These are phyloP conservation scores for Geotrichum klebahnii DNA, from an alignment of 1,139 yeast genomes.

Conservation along the genomic window DNA sequence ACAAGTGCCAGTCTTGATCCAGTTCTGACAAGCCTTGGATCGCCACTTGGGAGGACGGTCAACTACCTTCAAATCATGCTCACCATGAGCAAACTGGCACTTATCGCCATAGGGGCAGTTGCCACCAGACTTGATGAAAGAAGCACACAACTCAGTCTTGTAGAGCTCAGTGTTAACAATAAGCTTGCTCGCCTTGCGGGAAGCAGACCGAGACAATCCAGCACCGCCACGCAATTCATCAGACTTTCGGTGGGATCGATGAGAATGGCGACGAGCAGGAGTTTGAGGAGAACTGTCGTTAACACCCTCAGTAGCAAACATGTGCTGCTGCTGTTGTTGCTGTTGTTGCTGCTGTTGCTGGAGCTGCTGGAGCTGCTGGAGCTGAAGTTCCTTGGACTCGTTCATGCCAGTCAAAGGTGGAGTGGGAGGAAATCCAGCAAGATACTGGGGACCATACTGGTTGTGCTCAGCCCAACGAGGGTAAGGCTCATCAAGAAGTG, in stretches of 20 bases:
- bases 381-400: background rate
- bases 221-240: conserved; percentile 3
- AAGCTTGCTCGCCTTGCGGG: conserved; percentile 28
- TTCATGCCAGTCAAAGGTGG: background rate
- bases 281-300: background rate
- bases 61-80: conserved; percentile 64
- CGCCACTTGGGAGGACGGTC: conserved; percentile 84
- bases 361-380: conserved; percentile 6
- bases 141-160: conserved; percentile 86
- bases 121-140: conserved; percentile 64
- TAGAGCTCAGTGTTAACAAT: conserved; percentile 66
- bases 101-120: conserved; percentile 82
- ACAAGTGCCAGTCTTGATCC: conserved; percentile 78
- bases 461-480: no score
- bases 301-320: background rate
- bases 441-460: no score
- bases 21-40: conserved; percentile 85
- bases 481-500: no score
- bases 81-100: conserved; percentile 94
- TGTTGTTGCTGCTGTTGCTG: conserved; percentile 11
- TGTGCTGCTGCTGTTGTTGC: conserved; percentile 10
- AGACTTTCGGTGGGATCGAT: conserved; percentile 17
- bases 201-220: conserved; percentile 15
- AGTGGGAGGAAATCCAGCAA: no score
- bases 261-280: conserved; percentile 16